phyloP scores from a whole-genome alignment of 371 early-diverging fungal genomes.

The Mucor racemosus region DNA sequence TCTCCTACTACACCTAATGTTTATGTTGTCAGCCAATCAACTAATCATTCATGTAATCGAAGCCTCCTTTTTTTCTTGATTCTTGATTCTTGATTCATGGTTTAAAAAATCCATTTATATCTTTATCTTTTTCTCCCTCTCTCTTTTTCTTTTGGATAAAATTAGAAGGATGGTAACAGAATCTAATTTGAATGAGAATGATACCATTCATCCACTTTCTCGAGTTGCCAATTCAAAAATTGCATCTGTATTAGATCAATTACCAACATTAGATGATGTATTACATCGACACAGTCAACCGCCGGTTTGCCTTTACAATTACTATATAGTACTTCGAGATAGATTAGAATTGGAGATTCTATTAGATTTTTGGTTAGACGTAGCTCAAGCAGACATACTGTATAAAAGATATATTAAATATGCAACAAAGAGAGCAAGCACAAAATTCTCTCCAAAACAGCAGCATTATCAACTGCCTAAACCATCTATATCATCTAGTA shows the following conservation, averaged over 20 bases:
- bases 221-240: background rate
- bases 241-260: background rate
- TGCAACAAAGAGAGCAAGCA: slow-evolving; percentile 5
- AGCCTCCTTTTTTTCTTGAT: background rate
- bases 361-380: slow-evolving; percentile 74
- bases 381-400: slow-evolving; percentile 62
- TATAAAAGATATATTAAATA: slow-evolving; percentile 53
- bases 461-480: background rate
- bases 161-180: slow-evolving; percentile 1
- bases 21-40: slow-evolving; percentile 10
- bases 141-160: background rate
- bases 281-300: slow-evolving; percentile 64
- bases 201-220: slow-evolving; percentile 14
- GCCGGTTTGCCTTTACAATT: slow-evolving; percentile 71
- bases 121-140: background rate
- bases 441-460: background rate
- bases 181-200: background rate
- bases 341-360: slow-evolving; percentile 53
- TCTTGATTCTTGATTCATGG: background rate
- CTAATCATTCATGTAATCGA: slow-evolving; percentile 3
- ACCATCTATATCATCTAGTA: slow-evolving; percentile 4
- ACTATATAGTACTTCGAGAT: slow-evolving; percentile 68
- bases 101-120: background rate
- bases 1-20: no score
- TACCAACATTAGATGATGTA: slow-evolving; percentile 65